A percentile compares a stretch with the other conserved stretches of the same genome.
Conservation (phyloP, 83 land plant species). For the Picea abies region DNA sequence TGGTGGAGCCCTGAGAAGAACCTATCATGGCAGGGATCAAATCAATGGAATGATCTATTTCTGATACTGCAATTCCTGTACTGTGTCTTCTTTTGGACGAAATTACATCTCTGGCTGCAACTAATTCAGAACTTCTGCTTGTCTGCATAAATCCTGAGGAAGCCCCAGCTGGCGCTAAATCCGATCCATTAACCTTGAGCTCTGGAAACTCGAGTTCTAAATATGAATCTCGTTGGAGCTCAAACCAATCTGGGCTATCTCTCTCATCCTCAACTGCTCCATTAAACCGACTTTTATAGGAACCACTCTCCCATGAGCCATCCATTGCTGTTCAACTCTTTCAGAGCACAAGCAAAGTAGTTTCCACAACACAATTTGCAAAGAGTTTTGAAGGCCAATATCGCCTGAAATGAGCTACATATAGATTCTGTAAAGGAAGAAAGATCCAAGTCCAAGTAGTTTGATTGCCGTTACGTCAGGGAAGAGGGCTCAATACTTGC, state of each 20-base stretch:
- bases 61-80: background rate
- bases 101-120: too few relatives aligned
- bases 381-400: background rate
- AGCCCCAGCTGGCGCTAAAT: background rate
- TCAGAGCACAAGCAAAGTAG: background rate
- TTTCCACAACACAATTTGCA: background rate
- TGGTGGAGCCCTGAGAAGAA: background rate
- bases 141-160: background rate
- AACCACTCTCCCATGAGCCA: background rate
- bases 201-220: background rate
- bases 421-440: background rate
- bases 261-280: background rate
- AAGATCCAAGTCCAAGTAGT: background rate
- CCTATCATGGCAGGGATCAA: background rate
- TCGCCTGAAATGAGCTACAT: background rate
- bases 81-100: background rate
- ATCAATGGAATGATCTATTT: background rate
- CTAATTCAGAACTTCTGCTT: too few relatives aligned
- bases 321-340: background rate
- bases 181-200: background rate
- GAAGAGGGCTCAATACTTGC: too few relatives aligned
- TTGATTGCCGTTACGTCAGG: background rate
- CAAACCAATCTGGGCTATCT: background rate
- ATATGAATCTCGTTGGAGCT: background rate
- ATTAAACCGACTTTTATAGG: background rate